Evolutionary conservation across 805 yeast genomes (phyloP), one percentile per base, ranked within the genome.

Genomic region (Nakazawaea wickerhamii): DNA sequence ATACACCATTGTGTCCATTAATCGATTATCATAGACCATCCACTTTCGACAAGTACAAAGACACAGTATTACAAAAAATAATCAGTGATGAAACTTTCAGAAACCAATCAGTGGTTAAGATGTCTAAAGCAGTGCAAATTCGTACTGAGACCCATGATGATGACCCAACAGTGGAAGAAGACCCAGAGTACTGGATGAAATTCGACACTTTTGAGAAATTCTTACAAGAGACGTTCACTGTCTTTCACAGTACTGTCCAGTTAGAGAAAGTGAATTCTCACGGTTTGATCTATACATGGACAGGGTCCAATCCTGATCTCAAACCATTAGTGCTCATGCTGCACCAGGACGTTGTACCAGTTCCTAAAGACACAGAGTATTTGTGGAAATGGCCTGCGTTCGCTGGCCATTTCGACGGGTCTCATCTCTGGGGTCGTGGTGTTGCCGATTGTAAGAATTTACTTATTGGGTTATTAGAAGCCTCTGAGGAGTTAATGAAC

Each of bases 111-210:
- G 70, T 71, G 15, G 54, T 52, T 9, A 73, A 67, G 49, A 64
- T 79, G 43, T 59, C 75, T 7, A 78, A 74, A 4, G 85, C 91
- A 1, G 71, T 85, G 18, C 70, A 70, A 53, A 69, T 84, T 44
- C 79, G 81, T 32, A 84, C 95, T 1, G 80, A 75, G 47, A 69
- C 79, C 13, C 70, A 59, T 47, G 95, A 87, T 55, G 71, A 68
- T 18, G 63, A 59, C 41, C 74, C 75, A 6, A 41, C 44, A 13
- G 77, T 77, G 5, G 68, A 61, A 10, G 73, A 72, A 8, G 78
- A 77, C 33, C 68, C 68, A 14, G 67, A 70, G 26, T 79, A 80
- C 69, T 64, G 66, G 27, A 48, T 53, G 14, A 50, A 52, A 30
- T 61, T 60, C 30, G 49, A 42, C 26, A 36, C 20, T 2, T 72